Conservation (phyloP, 768 basidiomycete genomes). For the Boletus eberwhitei region DNA sequence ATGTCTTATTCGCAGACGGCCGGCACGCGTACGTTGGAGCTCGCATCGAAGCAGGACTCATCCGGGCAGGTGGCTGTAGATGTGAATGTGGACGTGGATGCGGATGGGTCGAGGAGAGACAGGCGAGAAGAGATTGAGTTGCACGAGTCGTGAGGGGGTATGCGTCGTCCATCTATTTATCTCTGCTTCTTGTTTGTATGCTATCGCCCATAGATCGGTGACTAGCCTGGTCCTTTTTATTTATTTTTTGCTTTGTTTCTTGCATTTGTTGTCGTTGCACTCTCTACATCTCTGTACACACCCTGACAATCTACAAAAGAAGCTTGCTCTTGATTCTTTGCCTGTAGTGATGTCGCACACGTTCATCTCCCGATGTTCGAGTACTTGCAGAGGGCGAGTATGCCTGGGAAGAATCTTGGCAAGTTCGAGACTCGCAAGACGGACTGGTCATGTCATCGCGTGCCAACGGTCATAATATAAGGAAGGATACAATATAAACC, state of each 20-base stretch:
- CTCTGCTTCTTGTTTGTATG: neutral
- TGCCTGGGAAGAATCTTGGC: no score
- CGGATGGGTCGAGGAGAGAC: constrained; percentile 56
- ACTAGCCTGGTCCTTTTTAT: neutral
- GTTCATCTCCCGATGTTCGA: no score
- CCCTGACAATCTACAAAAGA: neutral
- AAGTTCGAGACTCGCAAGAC: no score
- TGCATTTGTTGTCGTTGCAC: neutral
- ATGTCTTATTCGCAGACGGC: neutral
- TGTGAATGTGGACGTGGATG: constrained; percentile 37
- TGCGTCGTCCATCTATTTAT: neutral
- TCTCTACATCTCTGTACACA: no score
- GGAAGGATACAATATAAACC: no score
- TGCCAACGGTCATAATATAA: no score
- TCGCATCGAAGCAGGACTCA: constrained; percentile 4
- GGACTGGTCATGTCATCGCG: no score
- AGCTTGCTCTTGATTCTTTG: no score
- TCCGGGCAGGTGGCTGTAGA: neutral
- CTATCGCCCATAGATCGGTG: neutral
- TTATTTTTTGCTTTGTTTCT: neutral
- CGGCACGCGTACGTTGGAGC: constrained; percentile 2
- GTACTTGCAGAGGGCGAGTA: no score
- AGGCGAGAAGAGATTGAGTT: constrained; percentile 46
- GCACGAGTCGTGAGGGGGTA: neutral
- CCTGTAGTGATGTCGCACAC: no score